Evolutionary conservation across 768 basidiomycete species (phyloP).

Genomic region (Chalciporus piperatus): DNA sequence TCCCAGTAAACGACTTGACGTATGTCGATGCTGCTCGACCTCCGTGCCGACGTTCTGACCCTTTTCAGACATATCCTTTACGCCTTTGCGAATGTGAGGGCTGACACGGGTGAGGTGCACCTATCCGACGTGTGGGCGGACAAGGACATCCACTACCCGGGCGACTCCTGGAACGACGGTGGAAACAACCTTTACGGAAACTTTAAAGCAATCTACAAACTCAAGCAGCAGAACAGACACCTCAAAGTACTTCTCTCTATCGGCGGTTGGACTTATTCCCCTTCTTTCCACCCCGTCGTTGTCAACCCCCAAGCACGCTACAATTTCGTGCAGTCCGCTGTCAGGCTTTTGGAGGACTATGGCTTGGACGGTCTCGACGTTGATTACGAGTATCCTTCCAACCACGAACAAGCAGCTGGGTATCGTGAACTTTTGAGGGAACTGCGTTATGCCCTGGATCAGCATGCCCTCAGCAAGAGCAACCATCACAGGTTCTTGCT

Average conservation of each 20-base stretch:
- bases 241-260: constrained; percentile 84
- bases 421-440: constrained; percentile 82
- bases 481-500: constrained; percentile 65
- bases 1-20: constrained; percentile 86
- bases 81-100: constrained; percentile 86
- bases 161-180: constrained; percentile 91
- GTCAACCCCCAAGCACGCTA: constrained; percentile 57
- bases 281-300: constrained; percentile 83
- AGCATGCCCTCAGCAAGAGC: constrained; percentile 63
- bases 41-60: constrained; percentile 7
- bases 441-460: constrained; percentile 71
- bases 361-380: constrained; percentile 91
- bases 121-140: constrained; percentile 94
- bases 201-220: constrained; percentile 87
- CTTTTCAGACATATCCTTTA: constrained; percentile 76
- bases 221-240: constrained; percentile 84
- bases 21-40: constrained; percentile 34
- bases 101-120: constrained; percentile 82
- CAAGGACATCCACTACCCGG: constrained; percentile 94
- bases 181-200: constrained; percentile 95
- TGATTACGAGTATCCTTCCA: constrained; percentile 91
- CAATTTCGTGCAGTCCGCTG: constrained; percentile 77
- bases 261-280: constrained; percentile 94
- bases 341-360: constrained; percentile 84
- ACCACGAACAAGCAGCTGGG: constrained; percentile 72